phyloP scores from a whole-genome alignment of 805 yeast species.

The Candida odintsovae region DNA sequence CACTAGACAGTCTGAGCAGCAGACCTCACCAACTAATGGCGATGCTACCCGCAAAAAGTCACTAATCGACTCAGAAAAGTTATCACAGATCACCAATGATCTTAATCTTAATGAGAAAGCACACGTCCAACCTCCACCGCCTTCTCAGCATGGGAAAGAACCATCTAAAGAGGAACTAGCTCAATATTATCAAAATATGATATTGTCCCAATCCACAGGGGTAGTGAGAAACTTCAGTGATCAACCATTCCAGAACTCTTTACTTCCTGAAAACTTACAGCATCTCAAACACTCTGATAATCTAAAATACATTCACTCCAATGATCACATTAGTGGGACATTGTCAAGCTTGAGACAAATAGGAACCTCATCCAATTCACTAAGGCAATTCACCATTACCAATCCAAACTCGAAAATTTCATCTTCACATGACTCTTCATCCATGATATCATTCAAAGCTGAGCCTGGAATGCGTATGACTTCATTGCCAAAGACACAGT shows the following conservation, averaged over 20 bases:
- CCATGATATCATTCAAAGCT: conserved; percentile 19
- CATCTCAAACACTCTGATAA: conserved; percentile 6
- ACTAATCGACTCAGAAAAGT: conserved; percentile 7
- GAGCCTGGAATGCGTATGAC: conserved; percentile 22
- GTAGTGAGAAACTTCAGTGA: conserved; percentile 36
- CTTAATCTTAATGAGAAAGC: neutral
- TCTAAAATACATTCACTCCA: conserved; percentile 23
- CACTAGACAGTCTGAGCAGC: neutral
- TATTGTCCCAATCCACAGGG: conserved; percentile 49
- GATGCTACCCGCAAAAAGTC: conserved; percentile 6
- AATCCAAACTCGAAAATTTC: conserved; percentile 7
- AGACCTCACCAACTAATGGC: neutral
- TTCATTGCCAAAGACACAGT: conserved; percentile 19
- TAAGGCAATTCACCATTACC: conserved; percentile 21
- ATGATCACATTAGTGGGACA: conserved; percentile 21
- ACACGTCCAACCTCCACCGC: neutral
- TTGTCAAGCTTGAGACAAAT: conserved; percentile 6
- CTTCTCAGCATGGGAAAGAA: conserved; percentile 12
- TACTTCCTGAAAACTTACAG: conserved; percentile 13
- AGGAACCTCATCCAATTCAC: conserved; percentile 17
- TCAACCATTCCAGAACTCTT: conserved; percentile 24
- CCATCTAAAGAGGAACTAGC: conserved; percentile 19
- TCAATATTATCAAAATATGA: conserved; percentile 35
- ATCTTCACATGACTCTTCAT: conserved; percentile 16
- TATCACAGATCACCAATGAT: conserved; percentile 2